These are phyloP conservation scores for Jamesozyma rosinii DNA, from an alignment of 805 yeast species.

Conservation along the genomic window DNA sequence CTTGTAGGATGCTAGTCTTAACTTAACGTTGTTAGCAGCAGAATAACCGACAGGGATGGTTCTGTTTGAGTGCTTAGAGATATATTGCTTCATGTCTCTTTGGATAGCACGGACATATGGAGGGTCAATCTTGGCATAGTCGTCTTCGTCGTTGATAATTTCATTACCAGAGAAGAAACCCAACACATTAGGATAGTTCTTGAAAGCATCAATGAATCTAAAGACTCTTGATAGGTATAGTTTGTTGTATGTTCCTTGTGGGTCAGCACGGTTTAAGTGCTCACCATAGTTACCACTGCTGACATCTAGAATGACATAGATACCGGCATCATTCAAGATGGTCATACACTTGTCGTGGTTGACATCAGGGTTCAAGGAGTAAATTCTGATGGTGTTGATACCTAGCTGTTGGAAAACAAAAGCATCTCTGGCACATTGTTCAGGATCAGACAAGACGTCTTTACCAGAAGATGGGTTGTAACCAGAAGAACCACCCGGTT, in stretches of 20 bases:
- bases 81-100: constrained; percentile 83
- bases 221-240: constrained; percentile 69
- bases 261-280: constrained; percentile 64
- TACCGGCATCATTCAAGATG: constrained; percentile 82
- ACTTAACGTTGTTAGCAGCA: constrained; percentile 72
- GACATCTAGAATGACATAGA: constrained; percentile 78
- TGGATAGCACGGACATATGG: constrained; percentile 80
- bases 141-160: constrained; percentile 66
- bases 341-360: constrained; percentile 90
- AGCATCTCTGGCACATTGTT: constrained; percentile 72
- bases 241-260: constrained; percentile 59
- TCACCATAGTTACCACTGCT: constrained; percentile 63
- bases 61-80: constrained; percentile 58
- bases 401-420: constrained; percentile 70
- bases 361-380: constrained; percentile 71
- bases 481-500: constrained; percentile 83
- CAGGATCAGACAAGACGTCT: constrained; percentile 67
- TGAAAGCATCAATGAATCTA: constrained; percentile 76
- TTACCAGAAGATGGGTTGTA: constrained; percentile 25
- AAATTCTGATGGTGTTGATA: constrained; percentile 75
- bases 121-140: constrained; percentile 57
- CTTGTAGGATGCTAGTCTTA: constrained; percentile 65
- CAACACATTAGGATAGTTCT: constrained; percentile 69
- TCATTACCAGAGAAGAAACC: constrained; percentile 92
- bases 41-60: constrained; percentile 91